These are phyloP conservation scores for Aspergillus uvarum DNA, from an alignment of 2,329 filamentous ascomycete species.

Conservation along the genomic window DNA sequence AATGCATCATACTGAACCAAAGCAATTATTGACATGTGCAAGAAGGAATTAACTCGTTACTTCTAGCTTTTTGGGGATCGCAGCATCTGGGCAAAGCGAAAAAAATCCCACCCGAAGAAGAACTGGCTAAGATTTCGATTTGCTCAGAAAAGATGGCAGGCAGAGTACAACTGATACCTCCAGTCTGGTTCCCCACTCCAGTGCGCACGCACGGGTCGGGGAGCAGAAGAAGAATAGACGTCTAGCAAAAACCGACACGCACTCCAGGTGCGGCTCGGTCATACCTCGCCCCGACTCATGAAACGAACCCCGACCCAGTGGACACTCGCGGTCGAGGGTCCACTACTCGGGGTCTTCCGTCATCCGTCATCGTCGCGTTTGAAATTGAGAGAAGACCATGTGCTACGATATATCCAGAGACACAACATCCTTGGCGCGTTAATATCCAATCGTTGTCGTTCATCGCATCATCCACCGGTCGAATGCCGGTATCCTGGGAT, in stretches of 20 bases:
- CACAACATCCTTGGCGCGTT: slow-evolving; percentile 11
- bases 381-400: slow-evolving; percentile 9
- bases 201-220: not conserved
- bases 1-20: not conserved
- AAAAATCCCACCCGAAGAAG: slow-evolving; percentile 17
- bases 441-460: slow-evolving; percentile 21
- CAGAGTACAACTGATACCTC: not conserved
- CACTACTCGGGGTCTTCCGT: not conserved
- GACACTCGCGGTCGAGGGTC: slow-evolving; percentile 8
- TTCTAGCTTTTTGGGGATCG: slow-evolving; percentile 25
- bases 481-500: slow-evolving; percentile 1
- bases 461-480: slow-evolving; percentile 15
- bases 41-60: slow-evolving; percentile 22
- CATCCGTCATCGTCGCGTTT: slow-evolving; percentile 8
- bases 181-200: slow-evolving; percentile 2
- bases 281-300: slow-evolving; percentile 7
- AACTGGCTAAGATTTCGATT: slow-evolving; percentile 1
- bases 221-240: not conserved
- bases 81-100: slow-evolving; percentile 16
- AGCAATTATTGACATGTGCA: not conserved
- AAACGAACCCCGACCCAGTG: slow-evolving; percentile 5
- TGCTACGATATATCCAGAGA: slow-evolving; percentile 18
- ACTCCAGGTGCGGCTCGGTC: slow-evolving; percentile 8
- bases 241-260: slow-evolving; percentile 3
- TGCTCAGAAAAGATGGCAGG: not conserved